Evolutionary conservation across 2,329 filamentous ascomycete genomes (phyloP).

Genomic region (Xylaria sp.): DNA sequence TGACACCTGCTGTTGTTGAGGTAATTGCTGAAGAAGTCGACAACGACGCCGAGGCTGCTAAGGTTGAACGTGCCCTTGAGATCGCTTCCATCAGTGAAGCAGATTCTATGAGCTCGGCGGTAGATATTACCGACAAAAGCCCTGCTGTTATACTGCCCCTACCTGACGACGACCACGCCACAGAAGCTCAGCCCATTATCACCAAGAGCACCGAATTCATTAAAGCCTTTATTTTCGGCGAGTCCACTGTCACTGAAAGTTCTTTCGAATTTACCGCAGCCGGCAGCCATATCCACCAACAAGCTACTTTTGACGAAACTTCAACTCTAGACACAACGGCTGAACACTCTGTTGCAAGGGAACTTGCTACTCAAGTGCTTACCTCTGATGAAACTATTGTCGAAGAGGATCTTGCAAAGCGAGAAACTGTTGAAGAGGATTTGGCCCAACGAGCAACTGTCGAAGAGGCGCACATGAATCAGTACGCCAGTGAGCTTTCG

Average conservation of each 20-base stretch:
- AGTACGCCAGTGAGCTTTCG: neutral
- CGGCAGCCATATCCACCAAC: conserved; percentile 9
- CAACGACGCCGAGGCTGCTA: neutral
- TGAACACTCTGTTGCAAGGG: conserved; percentile 4
- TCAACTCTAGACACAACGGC: conserved; percentile 11
- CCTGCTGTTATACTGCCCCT: no score
- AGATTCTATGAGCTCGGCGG: neutral
- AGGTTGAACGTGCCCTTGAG: neutral
- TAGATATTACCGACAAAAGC: no score
- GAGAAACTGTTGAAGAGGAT: no score
- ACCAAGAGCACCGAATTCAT: neutral
- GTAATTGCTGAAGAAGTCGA: neutral
- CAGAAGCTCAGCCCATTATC: no score
- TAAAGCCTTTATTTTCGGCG: neutral
- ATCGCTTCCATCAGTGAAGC: neutral
- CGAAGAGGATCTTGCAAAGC: neutral
- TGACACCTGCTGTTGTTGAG: neutral
- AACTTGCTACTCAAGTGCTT: neutral
- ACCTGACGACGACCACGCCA: no score
- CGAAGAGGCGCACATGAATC: neutral
- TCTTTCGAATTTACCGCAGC: neutral
- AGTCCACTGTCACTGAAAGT: neutral
- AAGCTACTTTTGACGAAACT: conserved; percentile 8
- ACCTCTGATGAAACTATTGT: neutral
- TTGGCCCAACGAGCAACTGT: no score